Evolutionary conservation across 176 grass and related monocot genomes (phyloP), one percentile per base, ranked within the genome.

Genomic region (Musa beccarii): DNA sequence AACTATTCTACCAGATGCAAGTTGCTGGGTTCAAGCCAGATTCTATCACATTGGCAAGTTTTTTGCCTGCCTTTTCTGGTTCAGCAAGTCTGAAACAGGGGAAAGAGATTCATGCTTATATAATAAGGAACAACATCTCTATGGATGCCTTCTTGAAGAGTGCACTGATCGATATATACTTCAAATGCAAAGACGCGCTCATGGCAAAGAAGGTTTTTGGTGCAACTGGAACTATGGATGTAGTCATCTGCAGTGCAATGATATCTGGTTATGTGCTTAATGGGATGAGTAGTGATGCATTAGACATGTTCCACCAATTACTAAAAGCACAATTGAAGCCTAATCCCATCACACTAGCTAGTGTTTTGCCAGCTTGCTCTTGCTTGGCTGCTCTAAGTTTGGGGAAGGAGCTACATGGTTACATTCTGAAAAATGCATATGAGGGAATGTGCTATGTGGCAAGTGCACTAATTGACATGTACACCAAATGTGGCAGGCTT

Each of bases 111-210:
- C 89, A 96, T 83, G 81, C 85, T 56, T 88, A 96, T 76, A 87
- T 92, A 81, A 68, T 92, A 28, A 83, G 75, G 78, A 90, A 90
- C 64, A 62, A 71, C 55, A 76, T 86, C 49, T 76, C 52, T 68
- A 79, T 88, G 85, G 87, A 96, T 87, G 87, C 77, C 4, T 96
- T 92, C 84, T 81, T 96, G 85, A 86, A 87, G 66, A 92, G 89
- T 88, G 89, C 89, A 76, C 81, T 96, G 56, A 81, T 90, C 8
- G 93, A 92, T 77, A 81, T 92, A 20, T 92, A 96, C 82, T 92
- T 96, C 71, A 90, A 92, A 84, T 84, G 87, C 77, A 88, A 85
- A 67, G 77, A 86, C 74, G 82, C 89, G 49, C 79, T 54, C 43
- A 87, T 92, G 89, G 89, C 92, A 59, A 80, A 87, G 51, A 89